Base-by-base conservation (phyloP, 495 filamentous ascomycete species). In the Podospora conica region DNA sequence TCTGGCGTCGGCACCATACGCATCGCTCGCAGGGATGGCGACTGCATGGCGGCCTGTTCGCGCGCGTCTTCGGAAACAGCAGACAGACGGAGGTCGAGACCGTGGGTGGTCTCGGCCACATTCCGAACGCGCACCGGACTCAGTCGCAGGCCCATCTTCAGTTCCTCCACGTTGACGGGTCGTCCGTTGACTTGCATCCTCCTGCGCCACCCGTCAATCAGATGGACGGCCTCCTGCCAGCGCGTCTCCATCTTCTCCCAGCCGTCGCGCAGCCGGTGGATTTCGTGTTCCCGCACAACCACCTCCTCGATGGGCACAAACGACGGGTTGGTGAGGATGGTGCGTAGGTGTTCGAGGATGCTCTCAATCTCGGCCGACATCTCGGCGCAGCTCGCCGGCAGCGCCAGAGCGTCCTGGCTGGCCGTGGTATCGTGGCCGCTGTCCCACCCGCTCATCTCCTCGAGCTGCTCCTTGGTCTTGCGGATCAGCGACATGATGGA, bases 251-350 rank as follows among this genome's bases (percentile, higher is more conserved):
- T 93, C 75, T 88, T 92, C 74, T 93, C 91, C 87, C 93, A 96
- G 23, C 92, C 91, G 64, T 90, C 86, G 27, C 90, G 87, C 12
- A 98, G 79, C 66, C 90, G 80, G 22, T 84, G 81, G 65, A 98
- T 97, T 71, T 96, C 93, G 55, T 96, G 90, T 65, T 98, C 94
- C 28, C 94, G 85, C 20, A 93, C 80, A 66, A 93, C 91, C 8
- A 97, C 91, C 75, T 97, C 84, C 73, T 98, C 96, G n/a, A 98
- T 83, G 0, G 95, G 91, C 29, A 97, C 95, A 76, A 98, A 98
- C 9, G 91, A 94, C 6, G 95, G 95, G 68, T 97, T 97, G 11
- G 93, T 96, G 27, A 98, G 81, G 40, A 98, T 81, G 4, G 83
- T 90, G 67, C 88, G 85, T 58, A 98, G 81, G 68, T 95, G 91